These are phyloP conservation scores for Inga oerstediana DNA, from an alignment of 306 rosid genomes.

Conservation along the genomic window DNA sequence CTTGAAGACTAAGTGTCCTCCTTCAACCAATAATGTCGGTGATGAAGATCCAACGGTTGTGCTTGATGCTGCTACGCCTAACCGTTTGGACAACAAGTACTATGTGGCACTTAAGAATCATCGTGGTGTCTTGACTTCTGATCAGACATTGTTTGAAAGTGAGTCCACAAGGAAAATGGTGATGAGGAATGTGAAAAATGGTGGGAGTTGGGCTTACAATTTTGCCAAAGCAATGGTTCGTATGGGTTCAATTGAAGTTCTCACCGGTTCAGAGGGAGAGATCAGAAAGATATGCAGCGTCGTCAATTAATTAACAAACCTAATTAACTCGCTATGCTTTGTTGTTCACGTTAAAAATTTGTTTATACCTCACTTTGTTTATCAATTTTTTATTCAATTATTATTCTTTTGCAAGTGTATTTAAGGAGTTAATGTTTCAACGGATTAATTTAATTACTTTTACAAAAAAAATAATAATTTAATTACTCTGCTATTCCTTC, in stretches of 20 bases:
- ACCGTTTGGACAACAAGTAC: constrained; percentile 30
- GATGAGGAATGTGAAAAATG: constrained; percentile 32
- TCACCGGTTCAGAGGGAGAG: background rate
- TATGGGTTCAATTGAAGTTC: background rate
- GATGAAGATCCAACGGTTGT: background rate
- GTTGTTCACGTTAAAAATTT: background rate
- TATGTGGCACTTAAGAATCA: constrained; percentile 30
- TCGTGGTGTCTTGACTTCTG: constrained; percentile 44
- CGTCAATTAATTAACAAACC: background rate
- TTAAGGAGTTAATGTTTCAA: background rate
- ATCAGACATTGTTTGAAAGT: constrained; percentile 33
- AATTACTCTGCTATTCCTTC: no score
- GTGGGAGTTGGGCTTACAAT: constrained; percentile 30
- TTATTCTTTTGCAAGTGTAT: background rate
- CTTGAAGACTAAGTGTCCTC: background rate
- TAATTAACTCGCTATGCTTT: background rate
- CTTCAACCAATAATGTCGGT: no score
- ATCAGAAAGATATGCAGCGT: constrained; percentile 12
- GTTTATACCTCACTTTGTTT: background rate
- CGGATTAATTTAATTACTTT: background rate
- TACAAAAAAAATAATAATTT: no score
- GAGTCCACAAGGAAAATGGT: constrained; percentile 34
- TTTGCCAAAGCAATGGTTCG: constrained; percentile 28
- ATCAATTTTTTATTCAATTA: no score
- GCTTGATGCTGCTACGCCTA: background rate